These are phyloP conservation scores for Mycena venus DNA, from an alignment of 768 basidiomycete species.

Conservation along the genomic window DNA sequence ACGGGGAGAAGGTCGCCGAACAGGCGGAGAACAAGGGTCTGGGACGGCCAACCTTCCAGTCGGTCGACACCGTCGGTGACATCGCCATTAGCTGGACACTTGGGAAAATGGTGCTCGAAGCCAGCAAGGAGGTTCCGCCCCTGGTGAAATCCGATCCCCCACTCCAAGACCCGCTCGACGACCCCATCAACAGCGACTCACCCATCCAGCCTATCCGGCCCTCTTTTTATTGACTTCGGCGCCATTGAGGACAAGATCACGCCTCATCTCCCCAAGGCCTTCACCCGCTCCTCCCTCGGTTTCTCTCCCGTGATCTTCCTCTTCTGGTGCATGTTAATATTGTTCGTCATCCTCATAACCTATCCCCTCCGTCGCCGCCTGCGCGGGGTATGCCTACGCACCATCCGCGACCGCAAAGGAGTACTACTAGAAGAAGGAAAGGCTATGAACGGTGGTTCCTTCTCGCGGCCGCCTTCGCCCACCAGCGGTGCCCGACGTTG, in stretches of 20 bases:
- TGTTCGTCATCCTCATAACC: conserved; percentile 56
- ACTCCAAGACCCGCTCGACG: conserved; percentile 81
- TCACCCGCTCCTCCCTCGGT: conserved; percentile 75
- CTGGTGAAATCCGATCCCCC: conserved; percentile 61
- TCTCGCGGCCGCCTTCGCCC: conserved; percentile 50
- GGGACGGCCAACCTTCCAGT: conserved; percentile 89
- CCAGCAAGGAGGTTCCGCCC: conserved; percentile 85
- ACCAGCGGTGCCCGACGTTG: conserved; percentile 45
- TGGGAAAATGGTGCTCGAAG: conserved; percentile 99
- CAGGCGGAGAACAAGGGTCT: conserved; percentile 89
- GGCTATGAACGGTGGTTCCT: conserved; percentile 28
- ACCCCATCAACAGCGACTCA: conserved; percentile 63
- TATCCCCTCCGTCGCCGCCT: conserved; percentile 74
- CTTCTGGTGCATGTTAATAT: conserved; percentile 63
- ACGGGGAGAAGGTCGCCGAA: conserved; percentile 76
- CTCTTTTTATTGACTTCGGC: conserved; percentile 65
- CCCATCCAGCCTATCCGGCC: conserved; percentile 77
- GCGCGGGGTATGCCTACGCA: conserved; percentile 60
- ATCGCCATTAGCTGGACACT: conserved; percentile 98
- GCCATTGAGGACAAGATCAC: conserved; percentile 74
- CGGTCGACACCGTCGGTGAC: conserved; percentile 90
- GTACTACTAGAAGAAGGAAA: conserved; percentile 69
- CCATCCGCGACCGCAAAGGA: conserved; percentile 52
- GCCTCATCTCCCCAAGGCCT: conserved; percentile 74
- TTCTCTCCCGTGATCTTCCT: conserved; percentile 79